Conservation (phyloP, 225 moss, liverwort and hornwort species). For the Marchantia polymorpha region DNA sequence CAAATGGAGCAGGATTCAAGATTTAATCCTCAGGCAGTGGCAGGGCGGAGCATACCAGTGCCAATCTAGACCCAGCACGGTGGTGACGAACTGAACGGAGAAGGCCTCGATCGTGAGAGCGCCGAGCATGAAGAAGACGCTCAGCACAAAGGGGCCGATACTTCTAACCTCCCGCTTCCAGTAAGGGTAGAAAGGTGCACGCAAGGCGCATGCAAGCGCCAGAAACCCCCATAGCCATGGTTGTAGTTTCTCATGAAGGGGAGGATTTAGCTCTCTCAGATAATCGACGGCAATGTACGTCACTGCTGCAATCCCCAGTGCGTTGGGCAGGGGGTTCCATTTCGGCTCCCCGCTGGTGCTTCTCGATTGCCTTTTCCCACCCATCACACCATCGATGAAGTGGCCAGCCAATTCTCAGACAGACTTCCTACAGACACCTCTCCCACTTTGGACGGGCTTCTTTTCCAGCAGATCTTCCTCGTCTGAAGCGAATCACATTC, state of each 20-base stretch:
- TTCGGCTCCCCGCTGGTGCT: neutral
- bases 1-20: no score
- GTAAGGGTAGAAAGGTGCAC: constrained; percentile 70
- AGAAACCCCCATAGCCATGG: constrained; percentile 82
- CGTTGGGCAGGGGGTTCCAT: constrained; percentile 53
- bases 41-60: constrained; percentile 63
- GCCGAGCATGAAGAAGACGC: constrained; percentile 75
- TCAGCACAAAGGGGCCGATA: constrained; percentile 54
- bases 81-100: constrained; percentile 93
- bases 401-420: neutral
- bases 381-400: neutral
- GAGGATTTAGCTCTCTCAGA: constrained; percentile 50
- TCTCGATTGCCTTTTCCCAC: neutral
- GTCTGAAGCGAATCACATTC: no score
- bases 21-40: neutral
- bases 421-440: no score
- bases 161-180: constrained; percentile 68
- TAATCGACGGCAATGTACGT: constrained; percentile 75
- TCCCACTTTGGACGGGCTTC: no score
- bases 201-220: constrained; percentile 59
- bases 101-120: constrained; percentile 70
- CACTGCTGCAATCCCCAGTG: constrained; percentile 54
- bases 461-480: no score
- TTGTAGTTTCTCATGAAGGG: constrained; percentile 62
- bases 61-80: constrained; percentile 91